These are phyloP conservation scores for Hypomontagnella submonticulosa DNA, from an alignment of 495 filamentous ascomycete species.

Conservation along the genomic window DNA sequence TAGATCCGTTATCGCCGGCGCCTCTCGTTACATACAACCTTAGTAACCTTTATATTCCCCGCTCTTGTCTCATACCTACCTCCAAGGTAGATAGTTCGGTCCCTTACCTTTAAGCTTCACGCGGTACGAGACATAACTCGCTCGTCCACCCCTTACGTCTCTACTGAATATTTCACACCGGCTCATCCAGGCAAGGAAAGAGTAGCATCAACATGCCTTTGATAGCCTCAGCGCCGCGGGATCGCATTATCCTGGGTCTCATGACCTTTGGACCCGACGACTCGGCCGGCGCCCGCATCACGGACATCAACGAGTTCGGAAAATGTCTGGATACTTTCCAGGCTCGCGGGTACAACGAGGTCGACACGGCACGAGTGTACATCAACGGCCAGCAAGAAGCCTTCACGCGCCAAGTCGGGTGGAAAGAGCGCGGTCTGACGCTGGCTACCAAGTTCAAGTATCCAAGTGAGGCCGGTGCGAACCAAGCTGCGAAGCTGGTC, in stretches of 20 bases:
- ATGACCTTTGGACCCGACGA: conserved; percentile 70
- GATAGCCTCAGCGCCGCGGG: conserved; percentile 53
- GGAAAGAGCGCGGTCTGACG: conserved; percentile 83
- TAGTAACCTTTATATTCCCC: conserved; percentile 15
- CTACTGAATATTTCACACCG: no score
- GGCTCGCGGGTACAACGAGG: conserved; percentile 77
- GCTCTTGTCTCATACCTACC: conserved; percentile 10
- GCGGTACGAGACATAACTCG: neutral
- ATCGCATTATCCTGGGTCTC: conserved; percentile 68
- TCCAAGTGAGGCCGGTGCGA: conserved; percentile 65
- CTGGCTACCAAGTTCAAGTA: conserved; percentile 86
- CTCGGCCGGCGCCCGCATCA: conserved; percentile 73
- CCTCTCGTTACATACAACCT: neutral
- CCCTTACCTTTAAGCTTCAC: neutral
- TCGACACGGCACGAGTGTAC: conserved; percentile 84
- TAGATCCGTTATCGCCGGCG: neutral
- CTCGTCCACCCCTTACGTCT: neutral
- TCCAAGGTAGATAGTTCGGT: no score
- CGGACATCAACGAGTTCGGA: conserved; percentile 71
- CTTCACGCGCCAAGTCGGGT: conserved; percentile 78
- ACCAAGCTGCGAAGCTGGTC: conserved; percentile 69
- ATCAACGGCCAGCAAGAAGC: conserved; percentile 80
- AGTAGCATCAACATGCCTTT: conserved; percentile 58
- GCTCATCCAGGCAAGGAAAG: neutral
- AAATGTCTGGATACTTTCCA: conserved; percentile 75